Conservation (phyloP, 2,329 filamentous ascomycete genomes). For the Pseudogymnoascus sp. region DNA sequence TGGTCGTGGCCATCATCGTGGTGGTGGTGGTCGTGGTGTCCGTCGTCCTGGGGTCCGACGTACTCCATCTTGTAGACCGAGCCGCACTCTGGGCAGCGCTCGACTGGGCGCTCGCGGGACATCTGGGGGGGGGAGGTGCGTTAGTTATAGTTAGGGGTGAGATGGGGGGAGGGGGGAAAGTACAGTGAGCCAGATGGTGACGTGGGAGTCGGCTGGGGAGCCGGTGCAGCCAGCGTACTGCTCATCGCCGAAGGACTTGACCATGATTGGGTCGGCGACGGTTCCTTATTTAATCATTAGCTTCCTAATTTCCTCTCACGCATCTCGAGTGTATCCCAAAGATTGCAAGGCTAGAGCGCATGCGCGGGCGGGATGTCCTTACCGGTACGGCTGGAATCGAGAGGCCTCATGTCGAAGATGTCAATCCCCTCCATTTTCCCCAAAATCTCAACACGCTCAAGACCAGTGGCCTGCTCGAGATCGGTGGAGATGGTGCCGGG, state of each 20-base stretch:
- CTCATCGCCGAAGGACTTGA: constrained; percentile 89
- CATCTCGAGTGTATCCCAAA: constrained; percentile 9
- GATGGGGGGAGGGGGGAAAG: too few relatives aligned
- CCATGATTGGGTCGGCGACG: constrained; percentile 78
- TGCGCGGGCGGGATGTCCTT: constrained; percentile 21
- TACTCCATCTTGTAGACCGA: constrained; percentile 98
- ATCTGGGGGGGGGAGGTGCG: constrained; percentile 43
- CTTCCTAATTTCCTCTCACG: constrained; percentile 9
- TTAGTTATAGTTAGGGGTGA: too few relatives aligned
- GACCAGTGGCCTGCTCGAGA: constrained; percentile 89
- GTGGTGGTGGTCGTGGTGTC: constrained; percentile 55
- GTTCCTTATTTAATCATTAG: constrained; percentile 64
- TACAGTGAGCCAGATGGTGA: constrained; percentile 85
- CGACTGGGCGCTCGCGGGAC: constrained; percentile 79
- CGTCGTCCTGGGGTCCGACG: constrained; percentile 72
- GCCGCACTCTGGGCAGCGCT: constrained; percentile 95
- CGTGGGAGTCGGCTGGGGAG: constrained; percentile 84
- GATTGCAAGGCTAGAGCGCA: constrained; percentile 21
- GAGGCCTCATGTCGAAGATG: constrained; percentile 95
- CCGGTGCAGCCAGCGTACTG: constrained; percentile 97
- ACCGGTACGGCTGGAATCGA: constrained; percentile 86
- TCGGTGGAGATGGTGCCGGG: constrained; percentile 85
- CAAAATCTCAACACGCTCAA: constrained; percentile 96
- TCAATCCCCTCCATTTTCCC: constrained; percentile 99
- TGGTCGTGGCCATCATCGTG: constrained; percentile 42